These are phyloP conservation scores for Triticum aestivum DNA, from an alignment of 176 grass and related monocot species.

Conservation along the genomic window DNA sequence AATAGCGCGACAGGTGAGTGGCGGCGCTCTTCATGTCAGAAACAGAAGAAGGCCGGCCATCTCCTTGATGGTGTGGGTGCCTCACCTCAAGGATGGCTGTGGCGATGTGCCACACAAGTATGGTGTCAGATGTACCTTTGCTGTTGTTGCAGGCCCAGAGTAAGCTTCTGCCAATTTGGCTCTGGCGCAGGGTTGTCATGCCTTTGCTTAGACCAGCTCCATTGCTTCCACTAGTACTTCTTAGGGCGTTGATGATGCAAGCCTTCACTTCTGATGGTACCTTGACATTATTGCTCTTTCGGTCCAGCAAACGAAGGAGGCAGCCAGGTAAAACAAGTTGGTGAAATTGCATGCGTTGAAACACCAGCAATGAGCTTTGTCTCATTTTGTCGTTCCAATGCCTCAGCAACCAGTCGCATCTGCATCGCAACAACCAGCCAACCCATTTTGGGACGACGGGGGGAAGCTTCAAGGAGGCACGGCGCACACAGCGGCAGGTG, in stretches of 20 bases:
- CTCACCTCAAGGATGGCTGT: background rate
- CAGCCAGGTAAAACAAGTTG: no score
- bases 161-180: background rate
- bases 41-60: background rate
- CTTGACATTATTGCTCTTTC: background rate
- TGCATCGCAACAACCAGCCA: no score
- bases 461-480: no score
- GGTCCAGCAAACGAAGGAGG: background rate
- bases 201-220: background rate
- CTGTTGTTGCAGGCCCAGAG: background rate
- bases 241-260: background rate
- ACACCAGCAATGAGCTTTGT: background rate
- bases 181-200: background rate
- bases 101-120: background rate
- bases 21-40: background rate
- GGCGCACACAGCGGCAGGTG: background rate
- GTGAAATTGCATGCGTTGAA: background rate
- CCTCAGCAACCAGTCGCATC: no score
- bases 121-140: background rate
- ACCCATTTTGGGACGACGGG: no score
- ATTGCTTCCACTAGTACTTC: background rate
- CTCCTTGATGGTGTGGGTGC: background rate
- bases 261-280: background rate
- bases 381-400: background rate
- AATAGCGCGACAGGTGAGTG: background rate